phyloP scores from a whole-genome alignment of 169 alveolate species.

The Plasmodium relictum region DNA sequence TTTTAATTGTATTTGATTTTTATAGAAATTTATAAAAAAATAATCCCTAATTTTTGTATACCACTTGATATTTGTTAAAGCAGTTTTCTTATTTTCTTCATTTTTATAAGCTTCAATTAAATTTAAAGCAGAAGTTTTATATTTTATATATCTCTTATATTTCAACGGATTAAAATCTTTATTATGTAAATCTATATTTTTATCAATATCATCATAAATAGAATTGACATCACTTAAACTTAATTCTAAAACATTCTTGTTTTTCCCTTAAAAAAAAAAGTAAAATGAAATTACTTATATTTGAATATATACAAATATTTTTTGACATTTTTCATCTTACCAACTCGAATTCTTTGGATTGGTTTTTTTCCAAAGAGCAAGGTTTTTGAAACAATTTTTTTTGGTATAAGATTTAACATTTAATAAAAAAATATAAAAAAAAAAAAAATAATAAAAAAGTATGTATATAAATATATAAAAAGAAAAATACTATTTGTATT shows the following conservation, averaged over 20 bases:
- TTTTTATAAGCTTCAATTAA: slow-evolving; percentile 65
- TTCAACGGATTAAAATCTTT: slow-evolving; percentile 73
- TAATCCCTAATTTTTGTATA: slow-evolving; percentile 71
- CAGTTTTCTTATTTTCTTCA: slow-evolving; percentile 73
- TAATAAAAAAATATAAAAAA: slow-evolving; percentile 5
- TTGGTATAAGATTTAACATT: slow-evolving; percentile 83
- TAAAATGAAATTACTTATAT: not conserved
- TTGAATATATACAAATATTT: not conserved
- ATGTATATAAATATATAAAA: not conserved
- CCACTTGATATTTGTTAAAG: slow-evolving; percentile 74
- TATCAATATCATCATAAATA: slow-evolving; percentile 68
- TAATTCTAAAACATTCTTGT: slow-evolving; percentile 71
- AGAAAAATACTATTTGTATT: not conserved
- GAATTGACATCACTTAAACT: slow-evolving; percentile 60
- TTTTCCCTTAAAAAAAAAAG: slow-evolving; percentile 31
- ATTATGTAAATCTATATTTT: slow-evolving; percentile 40
- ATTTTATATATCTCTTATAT: slow-evolving; percentile 44
- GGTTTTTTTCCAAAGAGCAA: slow-evolving; percentile 85
- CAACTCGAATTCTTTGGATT: slow-evolving; percentile 82
- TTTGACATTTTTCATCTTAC: slow-evolving; percentile 58
- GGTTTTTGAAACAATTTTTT: slow-evolving; percentile 72
- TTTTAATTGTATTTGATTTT: slow-evolving; percentile 66
- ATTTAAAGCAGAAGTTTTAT: slow-evolving; percentile 67
- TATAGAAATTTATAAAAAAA: slow-evolving; percentile 65
- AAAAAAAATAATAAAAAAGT: not conserved